Percentiles rank a stretch among this genome's conserved stretches.
These are phyloP conservation scores for Elsinoe batatas DNA, from an alignment of 2,329 filamentous ascomycete species.

Conservation along the genomic window DNA sequence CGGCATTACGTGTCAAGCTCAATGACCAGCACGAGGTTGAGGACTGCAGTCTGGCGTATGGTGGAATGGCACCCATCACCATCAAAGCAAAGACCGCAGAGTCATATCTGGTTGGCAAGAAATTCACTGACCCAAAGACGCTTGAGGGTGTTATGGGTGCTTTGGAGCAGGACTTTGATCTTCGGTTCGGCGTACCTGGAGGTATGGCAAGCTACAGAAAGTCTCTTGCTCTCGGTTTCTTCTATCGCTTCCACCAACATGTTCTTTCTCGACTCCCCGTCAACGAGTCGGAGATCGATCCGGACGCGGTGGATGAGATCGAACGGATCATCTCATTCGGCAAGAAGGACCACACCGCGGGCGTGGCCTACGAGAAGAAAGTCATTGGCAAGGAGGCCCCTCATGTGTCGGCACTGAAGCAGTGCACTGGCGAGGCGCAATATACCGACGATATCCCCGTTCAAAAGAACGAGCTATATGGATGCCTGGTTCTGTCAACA, in stretches of 20 bases:
- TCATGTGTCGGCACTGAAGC: constrained; percentile 85
- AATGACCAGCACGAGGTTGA: constrained; percentile 60
- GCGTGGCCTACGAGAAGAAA: constrained; percentile 68
- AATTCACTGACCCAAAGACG: constrained; percentile 68
- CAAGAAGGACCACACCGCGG: constrained; percentile 63
- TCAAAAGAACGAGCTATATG: constrained; percentile 79
- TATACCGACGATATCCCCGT: constrained; percentile 93
- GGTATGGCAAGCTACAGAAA: constrained; percentile 97
- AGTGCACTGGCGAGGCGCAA: constrained; percentile 85
- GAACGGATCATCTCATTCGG: constrained; percentile 75
- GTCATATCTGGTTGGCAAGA: constrained; percentile 64
- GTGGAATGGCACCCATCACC: constrained; percentile 89
- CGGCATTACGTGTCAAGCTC: constrained; percentile 66
- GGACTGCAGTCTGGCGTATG: constrained; percentile 74
- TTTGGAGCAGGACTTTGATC: constrained; percentile 79
- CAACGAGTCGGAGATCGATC: constrained; percentile 50
- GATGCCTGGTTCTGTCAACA: constrained; percentile 76
- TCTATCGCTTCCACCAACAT: constrained; percentile 95
- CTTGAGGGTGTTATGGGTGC: constrained; percentile 84
- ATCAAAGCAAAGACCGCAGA: constrained; percentile 74
- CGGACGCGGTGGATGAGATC: constrained; percentile 71
- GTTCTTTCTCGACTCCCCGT: constrained; percentile 52
- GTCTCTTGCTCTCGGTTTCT: constrained; percentile 82
- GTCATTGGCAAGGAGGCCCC: constrained; percentile 77
- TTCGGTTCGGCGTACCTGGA: constrained; percentile 82